phyloP scores from a whole-genome alignment of 73 alveolate genomes.

The Paramecium tetraurelia region DNA sequence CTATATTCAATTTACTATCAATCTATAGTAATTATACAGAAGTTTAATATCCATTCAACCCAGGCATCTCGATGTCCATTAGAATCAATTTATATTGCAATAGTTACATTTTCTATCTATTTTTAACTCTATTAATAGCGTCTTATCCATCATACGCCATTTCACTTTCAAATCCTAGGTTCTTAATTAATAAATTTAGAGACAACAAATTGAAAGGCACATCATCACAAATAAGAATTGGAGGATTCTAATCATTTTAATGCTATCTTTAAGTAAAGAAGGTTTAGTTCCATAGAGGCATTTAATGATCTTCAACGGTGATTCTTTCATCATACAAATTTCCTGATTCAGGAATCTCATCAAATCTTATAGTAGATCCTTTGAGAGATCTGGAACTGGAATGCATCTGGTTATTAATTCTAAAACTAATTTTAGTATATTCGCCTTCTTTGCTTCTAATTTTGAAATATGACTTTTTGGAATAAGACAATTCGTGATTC shows the following conservation, averaged over 20 bases:
- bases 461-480: background rate
- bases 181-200: background rate
- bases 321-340: background rate
- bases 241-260: background rate
- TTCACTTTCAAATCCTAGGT: slow-evolving; percentile 26
- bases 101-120: background rate
- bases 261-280: background rate
- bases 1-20: background rate
- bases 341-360: background rate
- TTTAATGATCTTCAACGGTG: background rate
- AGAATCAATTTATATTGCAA: slow-evolving; percentile 3
- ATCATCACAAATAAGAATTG: slow-evolving; percentile 45
- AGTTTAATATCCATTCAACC: slow-evolving; percentile 50
- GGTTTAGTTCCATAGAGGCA: background rate
- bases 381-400: background rate
- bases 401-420: background rate
- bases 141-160: slow-evolving; percentile 54
- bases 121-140: background rate
- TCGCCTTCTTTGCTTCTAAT: background rate
- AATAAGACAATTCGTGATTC: background rate
- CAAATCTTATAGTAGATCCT: background rate
- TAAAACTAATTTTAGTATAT: slow-evolving; percentile 2
- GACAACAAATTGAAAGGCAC: slow-evolving; percentile 15
- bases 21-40: background rate
- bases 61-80: slow-evolving; percentile 66